These are phyloP conservation scores for Mycena galericulata DNA, from an alignment of 768 basidiomycete genomes.

Conservation along the genomic window DNA sequence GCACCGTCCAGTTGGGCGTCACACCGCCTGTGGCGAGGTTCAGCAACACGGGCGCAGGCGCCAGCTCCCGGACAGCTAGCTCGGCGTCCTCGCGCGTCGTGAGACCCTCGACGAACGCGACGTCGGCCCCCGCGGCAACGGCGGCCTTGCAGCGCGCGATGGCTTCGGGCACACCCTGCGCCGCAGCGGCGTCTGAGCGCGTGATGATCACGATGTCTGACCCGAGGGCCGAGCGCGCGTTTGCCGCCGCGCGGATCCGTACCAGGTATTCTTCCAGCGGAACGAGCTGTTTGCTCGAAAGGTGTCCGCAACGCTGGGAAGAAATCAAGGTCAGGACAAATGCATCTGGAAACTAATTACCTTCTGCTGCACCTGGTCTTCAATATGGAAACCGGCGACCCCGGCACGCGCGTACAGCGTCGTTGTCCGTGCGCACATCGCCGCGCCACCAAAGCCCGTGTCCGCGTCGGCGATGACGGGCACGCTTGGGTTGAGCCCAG, in stretches of 20 bases:
- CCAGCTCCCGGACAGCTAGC: constrained; percentile 41
- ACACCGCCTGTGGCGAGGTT: constrained; percentile 58
- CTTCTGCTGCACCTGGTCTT: constrained; percentile 60
- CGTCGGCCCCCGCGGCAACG: constrained; percentile 50
- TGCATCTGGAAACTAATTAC: background rate
- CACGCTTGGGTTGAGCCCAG: constrained; percentile 56
- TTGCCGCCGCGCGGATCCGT: constrained; percentile 64
- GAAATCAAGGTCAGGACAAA: constrained; percentile 28
- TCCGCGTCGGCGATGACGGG: constrained; percentile 70
- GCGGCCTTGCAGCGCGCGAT: constrained; percentile 54
- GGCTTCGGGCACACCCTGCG: constrained; percentile 55
- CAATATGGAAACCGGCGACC: constrained; percentile 66
- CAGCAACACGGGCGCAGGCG: constrained; percentile 56
- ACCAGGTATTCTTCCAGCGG: constrained; percentile 61
- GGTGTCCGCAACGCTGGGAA: constrained; percentile 61
- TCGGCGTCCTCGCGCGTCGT: constrained; percentile 52
- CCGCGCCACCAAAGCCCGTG: constrained; percentile 68
- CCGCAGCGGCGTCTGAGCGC: constrained; percentile 56
- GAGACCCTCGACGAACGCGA: constrained; percentile 61
- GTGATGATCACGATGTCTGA: constrained; percentile 47
- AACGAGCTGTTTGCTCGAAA: constrained; percentile 66
- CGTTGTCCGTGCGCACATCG: constrained; percentile 67
- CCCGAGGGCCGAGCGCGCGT: constrained; percentile 59
- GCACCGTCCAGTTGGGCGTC: constrained; percentile 56
- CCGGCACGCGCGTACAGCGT: constrained; percentile 62